Base-by-base conservation (phyloP, 2,329 filamentous ascomycete species). In the Fusarium sp. region DNA sequence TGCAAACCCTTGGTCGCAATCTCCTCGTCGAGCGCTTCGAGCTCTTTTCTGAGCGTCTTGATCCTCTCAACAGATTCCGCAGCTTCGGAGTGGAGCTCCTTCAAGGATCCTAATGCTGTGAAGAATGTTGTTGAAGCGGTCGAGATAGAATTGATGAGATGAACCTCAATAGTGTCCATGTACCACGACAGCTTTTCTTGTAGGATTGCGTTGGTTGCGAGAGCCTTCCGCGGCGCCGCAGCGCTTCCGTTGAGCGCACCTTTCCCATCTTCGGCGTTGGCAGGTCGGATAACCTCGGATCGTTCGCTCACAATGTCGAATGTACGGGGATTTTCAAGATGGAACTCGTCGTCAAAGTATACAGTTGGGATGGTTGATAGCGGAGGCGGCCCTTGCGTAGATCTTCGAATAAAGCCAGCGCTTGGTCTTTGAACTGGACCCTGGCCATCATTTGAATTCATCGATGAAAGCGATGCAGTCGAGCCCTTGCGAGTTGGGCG, bases 171-270 rank as follows among this genome's bases (percentile, higher is more conserved):
- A 0, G 96, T 99, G 78, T 99, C 96, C 94, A 99, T 97, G 79
- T 99, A 99, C 96, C 96, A 99, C 1, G 96, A 98, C 14, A 99
- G 84, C 80, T 99, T 99, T 80, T 99, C 96, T 78, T 99, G 96
- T 37, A 99, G 80, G 62, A 99, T 99, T 0, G 96, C 96, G 80
- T 99, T 99, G 1, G 94, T 98, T 10, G 95, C 95, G 28, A 99
- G 84, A 2, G 93, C 92, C 78, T 98, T 98, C 64, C 95, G 88
- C 11, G 92, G 90, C 4, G 76, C 75, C 23, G 86, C 81, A 1
- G 86, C 81, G 53, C 82, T 84, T 7, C 88, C 89, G 77, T 90
- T 92, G 5, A 83, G 79, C 7, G 80, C 80, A 37, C 82, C 84
- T 25, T 87, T 85, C 27, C 89, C 86, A 66, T 89, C 84, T 30